These are phyloP conservation scores for Boletus fagicola DNA, from an alignment of 768 basidiomycete genomes.

Conservation along the genomic window DNA sequence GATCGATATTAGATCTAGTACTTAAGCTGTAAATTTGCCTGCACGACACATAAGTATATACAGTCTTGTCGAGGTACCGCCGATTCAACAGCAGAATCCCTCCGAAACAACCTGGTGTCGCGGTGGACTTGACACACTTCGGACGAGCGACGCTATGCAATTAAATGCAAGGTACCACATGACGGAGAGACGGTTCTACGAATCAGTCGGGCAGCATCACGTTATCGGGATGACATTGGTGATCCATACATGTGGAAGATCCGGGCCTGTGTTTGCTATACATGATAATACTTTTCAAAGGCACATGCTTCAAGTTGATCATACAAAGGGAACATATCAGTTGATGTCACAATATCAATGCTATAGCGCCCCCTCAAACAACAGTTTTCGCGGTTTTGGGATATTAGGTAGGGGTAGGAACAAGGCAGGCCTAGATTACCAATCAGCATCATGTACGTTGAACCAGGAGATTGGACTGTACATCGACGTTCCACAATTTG, in stretches of 20 bases:
- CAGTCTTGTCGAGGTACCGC: not conserved
- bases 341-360: not conserved
- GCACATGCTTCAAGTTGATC: not conserved
- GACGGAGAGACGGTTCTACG: not conserved
- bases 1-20: not conserved
- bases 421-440: constrained; percentile 35
- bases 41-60: no score
- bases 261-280: not conserved
- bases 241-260: not conserved
- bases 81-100: not conserved
- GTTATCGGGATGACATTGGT: not conserved
- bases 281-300: not conserved
- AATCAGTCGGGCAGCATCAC: not conserved
- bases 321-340: not conserved
- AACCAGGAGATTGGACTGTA: constrained; percentile 37
- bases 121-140: not conserved
- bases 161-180: not conserved
- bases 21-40: not conserved
- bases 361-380: constrained; percentile 37
- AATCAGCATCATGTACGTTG: constrained; percentile 3
- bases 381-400: constrained; percentile 34
- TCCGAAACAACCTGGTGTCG: not conserved
- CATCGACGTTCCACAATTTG: constrained; percentile 94
- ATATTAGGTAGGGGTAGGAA: constrained; percentile 33
- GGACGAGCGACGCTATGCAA: not conserved